These are phyloP conservation scores for Cornus florida DNA, from an alignment of 148 eudicot genomes.

Conservation along the genomic window DNA sequence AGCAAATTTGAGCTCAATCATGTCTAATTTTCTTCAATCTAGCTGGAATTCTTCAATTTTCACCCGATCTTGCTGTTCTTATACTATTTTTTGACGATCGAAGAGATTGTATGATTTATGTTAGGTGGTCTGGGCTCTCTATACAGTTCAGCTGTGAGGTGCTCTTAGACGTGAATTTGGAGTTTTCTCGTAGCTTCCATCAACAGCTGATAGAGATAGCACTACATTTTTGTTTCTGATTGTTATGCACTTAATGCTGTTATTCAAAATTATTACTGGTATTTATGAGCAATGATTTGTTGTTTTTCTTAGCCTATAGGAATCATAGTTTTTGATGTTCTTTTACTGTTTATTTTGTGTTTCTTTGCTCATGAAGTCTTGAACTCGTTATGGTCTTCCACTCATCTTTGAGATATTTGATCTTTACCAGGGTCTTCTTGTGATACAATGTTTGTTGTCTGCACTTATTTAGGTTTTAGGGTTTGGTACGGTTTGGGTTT, in stretches of 20 bases:
- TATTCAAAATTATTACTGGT: neutral
- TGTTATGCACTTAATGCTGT: neutral
- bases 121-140: neutral
- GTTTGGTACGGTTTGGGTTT: neutral
- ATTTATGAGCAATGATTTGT: too few species aligned
- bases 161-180: slow-evolving; percentile 3
- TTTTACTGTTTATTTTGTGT: neutral
- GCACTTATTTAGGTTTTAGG: neutral
- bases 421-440: neutral
- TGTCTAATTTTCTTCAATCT: too few species aligned
- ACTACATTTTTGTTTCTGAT: neutral
- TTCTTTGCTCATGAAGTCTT: too few species aligned
- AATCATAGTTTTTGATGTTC: neutral
- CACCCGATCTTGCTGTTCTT: neutral
- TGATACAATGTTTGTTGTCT: neutral
- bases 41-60: neutral
- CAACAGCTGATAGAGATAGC: neutral
- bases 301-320: too few species aligned
- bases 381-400: too few species aligned
- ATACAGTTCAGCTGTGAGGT: neutral
- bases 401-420: too few species aligned
- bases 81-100: slow-evolving; percentile 9
- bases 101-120: neutral
- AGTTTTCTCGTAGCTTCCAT: neutral
- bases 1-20: neutral